phyloP scores from a whole-genome alignment of 1,139 yeast genomes.

The Kluyveromyces sp. region DNA sequence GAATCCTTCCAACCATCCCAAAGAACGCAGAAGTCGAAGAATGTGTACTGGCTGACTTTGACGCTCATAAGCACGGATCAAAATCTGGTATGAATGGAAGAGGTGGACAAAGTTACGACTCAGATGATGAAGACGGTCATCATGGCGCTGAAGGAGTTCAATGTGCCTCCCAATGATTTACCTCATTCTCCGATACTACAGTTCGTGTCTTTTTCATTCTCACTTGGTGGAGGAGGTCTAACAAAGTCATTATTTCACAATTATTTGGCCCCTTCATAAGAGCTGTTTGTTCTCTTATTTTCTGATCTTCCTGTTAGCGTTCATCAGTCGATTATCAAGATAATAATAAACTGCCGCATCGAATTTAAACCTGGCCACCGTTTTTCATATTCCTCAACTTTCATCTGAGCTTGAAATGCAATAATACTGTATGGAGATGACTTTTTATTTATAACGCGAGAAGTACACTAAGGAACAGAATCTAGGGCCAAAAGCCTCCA shows the following conservation, averaged over 20 bases:
- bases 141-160: slow-evolving; percentile 70
- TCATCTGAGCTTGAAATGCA: not conserved
- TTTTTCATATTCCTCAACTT: not conserved
- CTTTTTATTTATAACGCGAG: not conserved
- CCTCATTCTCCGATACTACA: not conserved
- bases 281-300: not conserved
- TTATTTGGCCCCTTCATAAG: no score
- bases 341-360: not conserved
- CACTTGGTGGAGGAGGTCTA: not conserved
- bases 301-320: not conserved
- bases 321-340: not conserved
- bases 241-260: no score
- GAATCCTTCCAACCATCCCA: slow-evolving; percentile 51
- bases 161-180: slow-evolving; percentile 66
- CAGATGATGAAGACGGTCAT: slow-evolving; percentile 58
- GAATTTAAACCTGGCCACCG: not conserved
- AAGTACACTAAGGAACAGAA: not conserved
- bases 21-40: slow-evolving; percentile 70
- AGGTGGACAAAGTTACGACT: slow-evolving; percentile 44
- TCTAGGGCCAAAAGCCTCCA: not conserved
- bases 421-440: not conserved
- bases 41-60: slow-evolving; percentile 62
- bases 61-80: slow-evolving; percentile 52
- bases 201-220: not conserved
- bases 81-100: slow-evolving; percentile 35